Conservation (phyloP, 2,329 filamentous ascomycete species). For the Colletotrichum filicis region DNA sequence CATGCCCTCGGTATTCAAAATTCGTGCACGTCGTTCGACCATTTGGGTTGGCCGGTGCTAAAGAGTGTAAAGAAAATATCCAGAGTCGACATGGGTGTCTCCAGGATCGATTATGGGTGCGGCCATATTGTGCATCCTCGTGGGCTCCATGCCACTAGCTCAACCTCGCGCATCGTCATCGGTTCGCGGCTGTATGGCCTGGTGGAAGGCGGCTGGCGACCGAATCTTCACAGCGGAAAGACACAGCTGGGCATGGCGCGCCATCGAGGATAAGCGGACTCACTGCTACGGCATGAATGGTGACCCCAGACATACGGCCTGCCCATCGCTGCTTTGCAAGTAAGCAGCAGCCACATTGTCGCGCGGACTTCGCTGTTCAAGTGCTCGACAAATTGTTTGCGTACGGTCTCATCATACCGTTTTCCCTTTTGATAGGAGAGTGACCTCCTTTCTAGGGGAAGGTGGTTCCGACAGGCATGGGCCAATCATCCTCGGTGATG, state of each 20-base stretch:
- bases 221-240: neutral
- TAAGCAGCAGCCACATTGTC: neutral
- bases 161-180: neutral
- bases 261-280: neutral
- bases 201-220: neutral
- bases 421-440: neutral
- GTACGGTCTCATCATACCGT: neutral
- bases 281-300: neutral
- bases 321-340: neutral
- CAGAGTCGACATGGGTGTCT: neutral
- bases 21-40: constrained; percentile 6
- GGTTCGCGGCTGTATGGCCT: neutral
- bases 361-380: neutral
- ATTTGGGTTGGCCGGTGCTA: neutral
- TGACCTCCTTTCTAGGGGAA: constrained; percentile 45
- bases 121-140: neutral
- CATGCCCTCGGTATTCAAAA: constrained; percentile 32
- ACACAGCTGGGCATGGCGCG: neutral
- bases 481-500: constrained; percentile 99
- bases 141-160: neutral
- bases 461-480: constrained; percentile 60
- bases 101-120: neutral
- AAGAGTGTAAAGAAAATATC: constrained; percentile 3
- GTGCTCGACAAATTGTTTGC: neutral
- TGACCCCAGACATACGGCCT: neutral